Conservation (phyloP, 2,329 filamentous ascomycete species). For the Pseudopithomyces chartarum region DNA sequence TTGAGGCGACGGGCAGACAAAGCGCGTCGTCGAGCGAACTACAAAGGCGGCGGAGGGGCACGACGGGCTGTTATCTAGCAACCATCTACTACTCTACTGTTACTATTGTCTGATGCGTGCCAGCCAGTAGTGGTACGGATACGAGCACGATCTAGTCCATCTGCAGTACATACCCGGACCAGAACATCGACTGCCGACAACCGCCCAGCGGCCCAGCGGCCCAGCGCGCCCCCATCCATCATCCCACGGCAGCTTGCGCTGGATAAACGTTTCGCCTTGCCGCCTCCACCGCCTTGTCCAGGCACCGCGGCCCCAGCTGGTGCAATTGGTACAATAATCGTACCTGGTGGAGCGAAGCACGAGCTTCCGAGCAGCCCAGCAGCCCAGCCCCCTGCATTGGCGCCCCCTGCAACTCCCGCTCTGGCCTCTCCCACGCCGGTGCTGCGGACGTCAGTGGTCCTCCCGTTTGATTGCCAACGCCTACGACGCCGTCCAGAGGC, state of each 20-base stretch:
- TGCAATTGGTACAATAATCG: too few species aligned
- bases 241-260: background rate
- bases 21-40: too few species aligned
- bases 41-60: background rate
- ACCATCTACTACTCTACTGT: background rate
- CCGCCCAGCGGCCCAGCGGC: too few species aligned
- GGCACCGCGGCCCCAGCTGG: background rate
- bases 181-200: background rate
- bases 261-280: conserved; percentile 4
- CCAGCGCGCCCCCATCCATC: too few species aligned
- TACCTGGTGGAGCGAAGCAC: conserved; percentile 5
- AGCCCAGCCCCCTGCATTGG: conserved; percentile 25
- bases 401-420: conserved; percentile 22
- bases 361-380: background rate
- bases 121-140: background rate
- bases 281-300: background rate
- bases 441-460: conserved; percentile 38
- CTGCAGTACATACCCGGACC: conserved; percentile 10
- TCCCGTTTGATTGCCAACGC: conserved; percentile 32
- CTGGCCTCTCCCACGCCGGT: conserved; percentile 25
- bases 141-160: background rate
- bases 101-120: conserved; percentile 4
- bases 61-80: too few species aligned
- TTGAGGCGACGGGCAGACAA: too few species aligned
- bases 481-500: conserved; percentile 32